Evolutionary conservation across 345 rosid genomes (phyloP).

Genomic region (Trapa bicornis): DNA sequence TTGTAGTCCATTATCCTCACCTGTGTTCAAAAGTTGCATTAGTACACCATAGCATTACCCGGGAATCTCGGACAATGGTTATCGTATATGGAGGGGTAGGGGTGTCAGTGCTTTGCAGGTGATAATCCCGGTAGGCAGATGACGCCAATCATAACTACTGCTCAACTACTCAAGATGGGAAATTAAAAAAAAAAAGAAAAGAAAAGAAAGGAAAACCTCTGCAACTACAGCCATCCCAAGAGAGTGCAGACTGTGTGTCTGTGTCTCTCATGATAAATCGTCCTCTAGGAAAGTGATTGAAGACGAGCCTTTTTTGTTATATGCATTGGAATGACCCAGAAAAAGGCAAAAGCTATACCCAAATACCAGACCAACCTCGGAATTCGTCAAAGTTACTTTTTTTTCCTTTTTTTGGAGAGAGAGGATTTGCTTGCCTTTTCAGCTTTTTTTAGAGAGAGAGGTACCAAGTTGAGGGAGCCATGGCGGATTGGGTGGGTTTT

Average conservation of each 20-base stretch:
- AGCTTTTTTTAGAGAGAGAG: background rate
- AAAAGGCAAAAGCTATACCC: background rate
- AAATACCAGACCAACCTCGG: background rate
- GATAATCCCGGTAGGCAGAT: background rate
- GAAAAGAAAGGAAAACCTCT: background rate
- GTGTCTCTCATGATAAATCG: background rate
- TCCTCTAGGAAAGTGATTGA: background rate
- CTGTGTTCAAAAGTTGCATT: background rate
- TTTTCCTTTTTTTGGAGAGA: too few species aligned
- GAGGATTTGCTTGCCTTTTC: background rate
- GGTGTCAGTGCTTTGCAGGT: slow-evolving; percentile 3
- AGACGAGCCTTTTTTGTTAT: background rate
- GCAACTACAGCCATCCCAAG: background rate
- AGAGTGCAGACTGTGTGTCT: background rate
- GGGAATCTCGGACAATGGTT: slow-evolving; percentile 4
- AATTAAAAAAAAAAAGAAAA: too few species aligned
- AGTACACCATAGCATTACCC: background rate
- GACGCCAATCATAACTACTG: slow-evolving; percentile 1
- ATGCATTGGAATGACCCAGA: background rate
- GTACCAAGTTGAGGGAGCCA: background rate
- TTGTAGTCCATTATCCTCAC: background rate
- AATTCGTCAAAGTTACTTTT: background rate
- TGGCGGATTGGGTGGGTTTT: background rate
- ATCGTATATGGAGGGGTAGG: background rate
- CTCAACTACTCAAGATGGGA: too few species aligned